These are phyloP conservation scores for Friedmanniomyces simplex DNA, from an alignment of 495 filamentous ascomycete genomes.

Conservation along the genomic window DNA sequence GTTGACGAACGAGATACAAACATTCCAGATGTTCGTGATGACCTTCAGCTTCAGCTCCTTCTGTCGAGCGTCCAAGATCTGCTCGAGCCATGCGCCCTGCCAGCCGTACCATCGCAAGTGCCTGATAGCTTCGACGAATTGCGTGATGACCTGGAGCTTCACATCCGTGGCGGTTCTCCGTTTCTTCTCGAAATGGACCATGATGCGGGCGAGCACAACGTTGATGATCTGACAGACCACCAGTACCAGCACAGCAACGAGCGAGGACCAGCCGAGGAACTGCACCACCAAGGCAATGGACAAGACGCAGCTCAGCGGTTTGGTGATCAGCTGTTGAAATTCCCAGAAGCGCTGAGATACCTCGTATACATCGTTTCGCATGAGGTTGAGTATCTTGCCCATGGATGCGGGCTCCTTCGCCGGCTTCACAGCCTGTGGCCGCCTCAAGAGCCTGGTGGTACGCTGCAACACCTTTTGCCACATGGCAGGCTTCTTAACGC, in stretches of 20 bases:
- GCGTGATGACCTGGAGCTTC: constrained; percentile 62
- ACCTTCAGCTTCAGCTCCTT: constrained; percentile 56
- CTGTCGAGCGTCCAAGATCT: constrained; percentile 60
- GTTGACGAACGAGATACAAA: constrained; percentile 52
- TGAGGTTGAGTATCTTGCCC: constrained; percentile 74
- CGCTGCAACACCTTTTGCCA: background rate
- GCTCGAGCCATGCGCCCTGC: constrained; percentile 66
- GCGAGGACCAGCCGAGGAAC: constrained; percentile 67
- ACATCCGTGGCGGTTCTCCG: constrained; percentile 58
- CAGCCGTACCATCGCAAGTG: constrained; percentile 81
- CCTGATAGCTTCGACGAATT: constrained; percentile 76
- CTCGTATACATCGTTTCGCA: constrained; percentile 70
- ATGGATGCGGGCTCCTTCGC: constrained; percentile 56
- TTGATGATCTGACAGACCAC: constrained; percentile 56
- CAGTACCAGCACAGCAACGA: constrained; percentile 57
- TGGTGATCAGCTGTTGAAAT: constrained; percentile 51
- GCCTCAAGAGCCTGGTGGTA: constrained; percentile 19
- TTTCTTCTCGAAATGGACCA: constrained; percentile 52
- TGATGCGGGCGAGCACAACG: constrained; percentile 46
- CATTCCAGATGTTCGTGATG: constrained; percentile 50
- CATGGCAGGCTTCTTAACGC: background rate
- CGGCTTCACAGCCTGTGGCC: constrained; percentile 13
- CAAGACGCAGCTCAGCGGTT: constrained; percentile 57
- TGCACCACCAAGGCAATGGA: constrained; percentile 61
- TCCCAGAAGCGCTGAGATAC: constrained; percentile 79